These are phyloP conservation scores for Penicillium brevicompactum DNA, from an alignment of 2,329 filamentous ascomycete genomes.

Conservation along the genomic window DNA sequence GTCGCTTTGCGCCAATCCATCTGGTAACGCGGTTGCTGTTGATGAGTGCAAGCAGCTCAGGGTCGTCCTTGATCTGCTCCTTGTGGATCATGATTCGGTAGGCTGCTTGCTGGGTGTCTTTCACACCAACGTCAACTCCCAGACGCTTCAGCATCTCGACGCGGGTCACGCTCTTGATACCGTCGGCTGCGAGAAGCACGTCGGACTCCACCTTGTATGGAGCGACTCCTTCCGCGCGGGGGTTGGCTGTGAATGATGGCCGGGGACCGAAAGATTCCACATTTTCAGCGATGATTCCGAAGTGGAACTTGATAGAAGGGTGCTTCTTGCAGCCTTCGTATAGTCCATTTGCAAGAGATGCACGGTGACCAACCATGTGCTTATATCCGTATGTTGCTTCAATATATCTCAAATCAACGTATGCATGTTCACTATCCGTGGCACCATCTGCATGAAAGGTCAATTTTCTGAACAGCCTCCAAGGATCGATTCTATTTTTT, in stretches of 20 bases:
- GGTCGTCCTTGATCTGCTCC: slow-evolving; percentile 48
- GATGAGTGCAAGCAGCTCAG: slow-evolving; percentile 58
- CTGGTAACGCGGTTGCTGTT: slow-evolving; percentile 60
- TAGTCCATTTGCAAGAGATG: slow-evolving; percentile 68
- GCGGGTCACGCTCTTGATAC: slow-evolving; percentile 55
- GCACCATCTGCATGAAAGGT: slow-evolving; percentile 57
- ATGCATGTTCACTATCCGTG: slow-evolving; percentile 68
- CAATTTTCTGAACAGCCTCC: not conserved
- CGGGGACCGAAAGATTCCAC: slow-evolving; percentile 63
- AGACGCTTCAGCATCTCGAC: slow-evolving; percentile 44
- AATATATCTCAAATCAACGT: slow-evolving; percentile 70
- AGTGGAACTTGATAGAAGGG: slow-evolving; percentile 67
- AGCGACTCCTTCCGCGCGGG: slow-evolving; percentile 53
- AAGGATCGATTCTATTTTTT: not conserved
- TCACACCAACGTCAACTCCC: slow-evolving; percentile 43
- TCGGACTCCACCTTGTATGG: slow-evolving; percentile 55
- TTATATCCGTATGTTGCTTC: slow-evolving; percentile 69
- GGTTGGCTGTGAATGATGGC: slow-evolving; percentile 62
- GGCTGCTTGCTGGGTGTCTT: slow-evolving; percentile 55
- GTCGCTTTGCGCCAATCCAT: slow-evolving; percentile 67
- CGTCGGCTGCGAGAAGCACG: slow-evolving; percentile 56
- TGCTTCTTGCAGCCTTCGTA: slow-evolving; percentile 70
- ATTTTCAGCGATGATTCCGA: slow-evolving; percentile 59
- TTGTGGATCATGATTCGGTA: slow-evolving; percentile 58
- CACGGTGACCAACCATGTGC: slow-evolving; percentile 78